Base-by-base conservation (phyloP, 23 red algal genomes). In the Chondrus crispus region DNA sequence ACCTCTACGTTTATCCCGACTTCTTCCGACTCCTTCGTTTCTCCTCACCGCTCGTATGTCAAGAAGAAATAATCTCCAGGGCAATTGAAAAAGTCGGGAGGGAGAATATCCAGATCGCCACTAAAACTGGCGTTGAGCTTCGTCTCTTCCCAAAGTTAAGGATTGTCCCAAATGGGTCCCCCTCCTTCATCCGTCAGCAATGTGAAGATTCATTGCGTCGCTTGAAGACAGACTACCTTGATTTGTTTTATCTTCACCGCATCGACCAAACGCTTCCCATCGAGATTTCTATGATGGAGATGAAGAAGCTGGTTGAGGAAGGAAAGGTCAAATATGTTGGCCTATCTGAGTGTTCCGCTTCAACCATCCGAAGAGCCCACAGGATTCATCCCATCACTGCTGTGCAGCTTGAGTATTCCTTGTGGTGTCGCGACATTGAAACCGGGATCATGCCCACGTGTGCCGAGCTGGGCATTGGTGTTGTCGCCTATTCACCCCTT, bases 221-320 rank as follows among this genome's bases (percentile, higher is more conserved):
- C 35, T 66, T 93, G 3, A 84, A 93, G 14, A 72, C 62, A 74
- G 51, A 52, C 10, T 86, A 51, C n/a, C 39, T 93, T 30, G 90
- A 93, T 84, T 66, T 93, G 33, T 93, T 93, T 51, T 93, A 93
- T 57, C 42, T 93, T 4, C 90, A 93, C 69, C 81, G 90, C 26
- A 93, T 93, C 33, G 90, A 93, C 77, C 81, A 32, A 5, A 36
- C 68, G 33, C 85, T 86, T 45, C 90, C 90, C 37, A 93, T 93
- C 60, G 90, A 93, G 40, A 93, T 83, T 48, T 71, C 62, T 0
- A 93, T 93, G 90, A 80, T 39, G 32, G 82, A 85, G 37, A 82
- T 93, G 76, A 85, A 80, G 81, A 78, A 86, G 50, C 81, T 93
- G 38, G 90, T 93, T 4, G 45, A 84, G 10, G 90, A 93, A 58